Evolutionary conservation across 2,329 filamentous ascomycete species (phyloP).

Genomic region (Neonectria neomacrospora): DNA sequence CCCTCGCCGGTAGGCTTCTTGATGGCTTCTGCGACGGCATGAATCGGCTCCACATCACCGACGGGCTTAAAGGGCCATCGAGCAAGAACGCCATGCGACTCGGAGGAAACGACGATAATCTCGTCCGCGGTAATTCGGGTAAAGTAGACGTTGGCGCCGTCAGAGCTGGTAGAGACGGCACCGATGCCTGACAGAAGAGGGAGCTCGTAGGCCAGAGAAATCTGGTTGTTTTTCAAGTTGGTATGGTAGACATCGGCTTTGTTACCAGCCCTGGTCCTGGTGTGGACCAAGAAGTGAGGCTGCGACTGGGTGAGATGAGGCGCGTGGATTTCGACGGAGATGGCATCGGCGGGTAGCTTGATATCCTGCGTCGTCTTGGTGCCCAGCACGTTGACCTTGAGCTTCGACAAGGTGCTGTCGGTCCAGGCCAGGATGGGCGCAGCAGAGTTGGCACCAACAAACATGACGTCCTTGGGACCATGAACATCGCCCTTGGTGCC

Average conservation of each 20-base stretch:
- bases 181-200: conserved; percentile 77
- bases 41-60: conserved; percentile 61
- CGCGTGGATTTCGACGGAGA: conserved; percentile 74
- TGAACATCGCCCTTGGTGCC: conserved; percentile 80
- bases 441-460: conserved; percentile 80
- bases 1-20: conserved; percentile 71
- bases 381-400: conserved; percentile 78
- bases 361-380: conserved; percentile 67
- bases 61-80: conserved; percentile 72
- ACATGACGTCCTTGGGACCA: conserved; percentile 72
- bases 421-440: conserved; percentile 82
- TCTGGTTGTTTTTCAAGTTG: conserved; percentile 73
- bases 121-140: conserved; percentile 82
- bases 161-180: conserved; percentile 81
- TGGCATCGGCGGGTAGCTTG: conserved; percentile 58
- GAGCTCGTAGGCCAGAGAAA: conserved; percentile 83
- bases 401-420: conserved; percentile 67
- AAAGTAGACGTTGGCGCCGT: conserved; percentile 87
- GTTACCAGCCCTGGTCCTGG: conserved; percentile 74
- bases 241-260: conserved; percentile 90
- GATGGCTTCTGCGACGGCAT: conserved; percentile 85
- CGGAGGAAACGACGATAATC: conserved; percentile 77
- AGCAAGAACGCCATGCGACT: conserved; percentile 79
- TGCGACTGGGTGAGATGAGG: conserved; percentile 76
- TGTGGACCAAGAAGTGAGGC: conserved; percentile 88